phyloP scores from a whole-genome alignment of 2,329 filamentous ascomycete species.

The Parastagonospora nodorum region DNA sequence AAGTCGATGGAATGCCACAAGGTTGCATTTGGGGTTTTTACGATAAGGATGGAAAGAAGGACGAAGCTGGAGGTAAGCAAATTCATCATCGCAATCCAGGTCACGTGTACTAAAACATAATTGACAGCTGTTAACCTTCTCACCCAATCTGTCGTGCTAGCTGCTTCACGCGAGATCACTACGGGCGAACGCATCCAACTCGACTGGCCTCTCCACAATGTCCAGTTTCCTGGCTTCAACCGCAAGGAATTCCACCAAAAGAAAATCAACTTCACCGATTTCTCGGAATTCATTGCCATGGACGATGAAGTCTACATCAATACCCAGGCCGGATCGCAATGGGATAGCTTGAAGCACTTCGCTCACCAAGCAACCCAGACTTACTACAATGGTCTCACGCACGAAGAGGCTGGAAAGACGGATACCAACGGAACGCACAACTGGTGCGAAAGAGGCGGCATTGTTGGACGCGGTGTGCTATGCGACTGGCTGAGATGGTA shows the following conservation, averaged over 20 bases:
- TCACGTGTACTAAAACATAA: slow-evolving; percentile 23
- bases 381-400: slow-evolving; percentile 41
- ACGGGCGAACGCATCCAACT: slow-evolving; percentile 59
- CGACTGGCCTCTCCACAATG: slow-evolving; percentile 61
- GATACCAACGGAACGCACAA: slow-evolving; percentile 42
- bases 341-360: slow-evolving; percentile 45
- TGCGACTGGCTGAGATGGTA: slow-evolving; percentile 43
- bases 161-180: slow-evolving; percentile 57
- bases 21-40: slow-evolving; percentile 43
- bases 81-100: not conserved
- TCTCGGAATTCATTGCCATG: slow-evolving; percentile 29
- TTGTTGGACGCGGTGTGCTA: slow-evolving; percentile 41
- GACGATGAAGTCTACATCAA: slow-evolving; percentile 42
- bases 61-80: slow-evolving; percentile 58
- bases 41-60: slow-evolving; percentile 47
- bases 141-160: slow-evolving; percentile 57
- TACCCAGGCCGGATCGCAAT: slow-evolving; percentile 42
- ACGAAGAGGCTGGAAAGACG: slow-evolving; percentile 26
- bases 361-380: slow-evolving; percentile 35
- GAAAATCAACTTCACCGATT: slow-evolving; percentile 53
- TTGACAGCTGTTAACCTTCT: slow-evolving; percentile 48
- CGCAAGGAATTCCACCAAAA: slow-evolving; percentile 58
- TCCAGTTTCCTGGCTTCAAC: slow-evolving; percentile 61
- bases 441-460: slow-evolving; percentile 44
- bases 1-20: slow-evolving; percentile 39